Percentiles rank a stretch among this genome's conserved stretches.
These are phyloP conservation scores for Hydnomerulius pinastri DNA, from an alignment of 768 basidiomycete genomes.

Conservation along the genomic window DNA sequence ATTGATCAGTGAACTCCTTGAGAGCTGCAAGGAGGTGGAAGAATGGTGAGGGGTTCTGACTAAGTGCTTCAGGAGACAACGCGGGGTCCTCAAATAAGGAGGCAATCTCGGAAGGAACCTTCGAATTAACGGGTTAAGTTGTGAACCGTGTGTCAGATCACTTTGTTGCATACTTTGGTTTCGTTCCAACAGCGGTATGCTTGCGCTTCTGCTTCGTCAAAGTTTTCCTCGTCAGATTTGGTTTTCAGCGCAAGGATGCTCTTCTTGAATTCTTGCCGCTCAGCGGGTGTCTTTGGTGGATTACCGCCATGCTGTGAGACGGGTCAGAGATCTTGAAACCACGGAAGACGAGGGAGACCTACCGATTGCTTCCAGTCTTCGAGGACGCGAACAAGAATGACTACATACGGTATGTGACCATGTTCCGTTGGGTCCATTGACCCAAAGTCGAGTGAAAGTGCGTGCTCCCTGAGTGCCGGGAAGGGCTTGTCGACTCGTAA, in stretches of 20 bases:
- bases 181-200: slow-evolving; percentile 79
- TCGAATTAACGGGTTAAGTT: background rate
- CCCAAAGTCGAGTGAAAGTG: slow-evolving; percentile 68
- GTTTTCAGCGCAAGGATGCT: slow-evolving; percentile 59
- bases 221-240: slow-evolving; percentile 93
- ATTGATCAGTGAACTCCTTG: slow-evolving; percentile 56
- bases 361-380: slow-evolving; percentile 83
- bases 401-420: slow-evolving; percentile 86
- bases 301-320: slow-evolving; percentile 62
- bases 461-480: slow-evolving; percentile 74
- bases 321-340: background rate
- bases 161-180: slow-evolving; percentile 39
- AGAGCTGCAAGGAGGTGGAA: slow-evolving; percentile 80
- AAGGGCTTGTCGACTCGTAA: slow-evolving; percentile 91
- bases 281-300: slow-evolving; percentile 52
- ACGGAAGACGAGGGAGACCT: slow-evolving; percentile 24
- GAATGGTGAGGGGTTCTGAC: slow-evolving; percentile 62
- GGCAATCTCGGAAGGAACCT: slow-evolving; percentile 70
- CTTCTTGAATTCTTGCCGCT: slow-evolving; percentile 80
- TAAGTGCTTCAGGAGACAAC: slow-evolving; percentile 41
- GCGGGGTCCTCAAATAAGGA: slow-evolving; percentile 64
- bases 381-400: slow-evolving; percentile 81
- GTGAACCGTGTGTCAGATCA: slow-evolving; percentile 3
- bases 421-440: slow-evolving; percentile 88
- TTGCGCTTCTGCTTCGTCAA: slow-evolving; percentile 90